phyloP scores from a whole-genome alignment of 495 filamentous ascomycete genomes.

The Parathielavia appendiculata region DNA sequence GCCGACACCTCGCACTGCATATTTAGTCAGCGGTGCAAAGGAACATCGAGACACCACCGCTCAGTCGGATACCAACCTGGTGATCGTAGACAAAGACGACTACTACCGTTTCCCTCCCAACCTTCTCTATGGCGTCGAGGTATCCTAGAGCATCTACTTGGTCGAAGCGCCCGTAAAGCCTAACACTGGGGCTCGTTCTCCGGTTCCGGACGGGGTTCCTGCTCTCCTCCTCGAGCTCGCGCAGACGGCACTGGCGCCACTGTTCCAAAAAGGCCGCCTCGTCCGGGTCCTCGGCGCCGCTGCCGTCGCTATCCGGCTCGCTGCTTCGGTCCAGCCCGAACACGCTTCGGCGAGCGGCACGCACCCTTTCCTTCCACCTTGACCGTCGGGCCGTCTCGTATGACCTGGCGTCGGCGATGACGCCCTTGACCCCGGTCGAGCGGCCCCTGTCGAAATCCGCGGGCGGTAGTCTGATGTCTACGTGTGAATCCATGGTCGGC shows the following conservation, averaged over 20 bases:
- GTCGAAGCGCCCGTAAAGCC: slow-evolving; percentile 71
- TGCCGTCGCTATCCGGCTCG: slow-evolving; percentile 45
- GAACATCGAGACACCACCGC: slow-evolving; percentile 4
- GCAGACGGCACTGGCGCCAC: slow-evolving; percentile 75
- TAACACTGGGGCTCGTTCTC: slow-evolving; percentile 63
- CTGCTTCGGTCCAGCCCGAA: slow-evolving; percentile 47
- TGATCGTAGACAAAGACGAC: slow-evolving; percentile 93
- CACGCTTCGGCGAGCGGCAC: slow-evolving; percentile 42
- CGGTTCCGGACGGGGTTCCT: slow-evolving; percentile 44
- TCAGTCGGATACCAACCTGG: slow-evolving; percentile 55
- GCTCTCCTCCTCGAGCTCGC: slow-evolving; percentile 61
- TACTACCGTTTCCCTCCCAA: slow-evolving; percentile 74
- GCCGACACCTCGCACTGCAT: slow-evolving; percentile 65
- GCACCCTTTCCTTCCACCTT: slow-evolving; percentile 49
- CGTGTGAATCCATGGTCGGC: slow-evolving; percentile 49
- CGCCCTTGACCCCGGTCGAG: slow-evolving; percentile 90
- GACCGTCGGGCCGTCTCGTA: slow-evolving; percentile 77
- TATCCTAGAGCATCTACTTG: slow-evolving; percentile 87
- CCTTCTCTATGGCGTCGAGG: slow-evolving; percentile 90
- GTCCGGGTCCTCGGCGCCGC: slow-evolving; percentile 40
- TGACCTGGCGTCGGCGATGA: slow-evolving; percentile 90
- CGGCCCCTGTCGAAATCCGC: slow-evolving; percentile 66
- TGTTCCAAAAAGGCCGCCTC: slow-evolving; percentile 78
- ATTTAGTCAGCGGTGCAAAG: slow-evolving; percentile 13
- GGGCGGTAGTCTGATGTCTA: slow-evolving; percentile 52